Conservation (phyloP, 305 asterid genomes). For the Solanum hybrid region DNA sequence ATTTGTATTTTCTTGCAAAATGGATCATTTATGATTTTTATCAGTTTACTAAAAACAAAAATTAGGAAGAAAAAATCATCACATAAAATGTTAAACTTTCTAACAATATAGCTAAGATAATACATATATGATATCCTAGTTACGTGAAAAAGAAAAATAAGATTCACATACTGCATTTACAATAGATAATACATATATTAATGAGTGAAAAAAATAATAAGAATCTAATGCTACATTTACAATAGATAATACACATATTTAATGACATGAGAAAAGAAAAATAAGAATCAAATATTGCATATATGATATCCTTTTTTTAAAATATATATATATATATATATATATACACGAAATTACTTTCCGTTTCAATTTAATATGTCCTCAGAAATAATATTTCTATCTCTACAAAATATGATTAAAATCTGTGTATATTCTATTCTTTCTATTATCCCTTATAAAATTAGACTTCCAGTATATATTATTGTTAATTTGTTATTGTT, state of each 20-base stretch:
- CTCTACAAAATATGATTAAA: neutral
- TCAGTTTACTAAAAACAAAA: neutral
- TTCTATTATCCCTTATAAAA: neutral
- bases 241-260: neutral
- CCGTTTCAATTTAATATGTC: too few species aligned
- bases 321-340: too few species aligned
- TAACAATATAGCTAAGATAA: too few species aligned
- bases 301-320: neutral
- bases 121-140: neutral
- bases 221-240: neutral
- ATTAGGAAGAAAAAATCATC: neutral
- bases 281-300: neutral
- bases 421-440: fast-evolving
- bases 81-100: neutral
- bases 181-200: neutral
- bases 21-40: neutral
- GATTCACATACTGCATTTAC: neutral
- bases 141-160: neutral
- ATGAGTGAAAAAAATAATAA: neutral
- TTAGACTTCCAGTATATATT: neutral
- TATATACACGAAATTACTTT: too few species aligned
- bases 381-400: fast-evolving
- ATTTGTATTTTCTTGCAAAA: neutral
- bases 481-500: neutral
- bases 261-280: neutral